phyloP scores from a whole-genome alignment of 768 basidiomycete species.

The Russula griseocarnosa region DNA sequence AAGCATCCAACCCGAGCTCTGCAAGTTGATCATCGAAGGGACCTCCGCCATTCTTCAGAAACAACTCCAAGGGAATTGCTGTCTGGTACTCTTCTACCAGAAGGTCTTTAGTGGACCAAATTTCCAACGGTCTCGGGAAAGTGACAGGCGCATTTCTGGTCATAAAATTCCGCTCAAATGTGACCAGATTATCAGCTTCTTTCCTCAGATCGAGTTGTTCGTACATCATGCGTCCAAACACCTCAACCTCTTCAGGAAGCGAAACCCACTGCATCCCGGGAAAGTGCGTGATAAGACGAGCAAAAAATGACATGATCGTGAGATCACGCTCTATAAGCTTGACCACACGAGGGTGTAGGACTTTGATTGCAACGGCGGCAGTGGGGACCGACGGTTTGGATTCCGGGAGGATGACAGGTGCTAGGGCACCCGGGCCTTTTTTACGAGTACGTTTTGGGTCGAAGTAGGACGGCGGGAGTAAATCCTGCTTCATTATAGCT shows the following conservation, averaged over 20 bases:
- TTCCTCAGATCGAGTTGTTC: conserved; percentile 87
- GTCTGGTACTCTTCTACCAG: conserved; percentile 92
- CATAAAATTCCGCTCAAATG: conserved; percentile 84
- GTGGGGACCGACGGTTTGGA: conserved; percentile 73
- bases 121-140: conserved; percentile 82
- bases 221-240: conserved; percentile 96
- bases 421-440: conserved; percentile 46
- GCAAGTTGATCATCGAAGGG: conserved; percentile 88
- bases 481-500: conserved; percentile 76
- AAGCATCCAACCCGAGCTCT: conserved; percentile 90
- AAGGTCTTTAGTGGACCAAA: conserved; percentile 78
- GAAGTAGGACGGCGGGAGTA: conserved; percentile 82
- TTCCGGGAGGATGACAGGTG: conserved; percentile 45
- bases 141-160: conserved; percentile 74
- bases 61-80: conserved; percentile 82
- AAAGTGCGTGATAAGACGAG: conserved; percentile 65
- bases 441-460: conserved; percentile 62
- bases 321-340: conserved; percentile 87
- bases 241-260: conserved; percentile 88
- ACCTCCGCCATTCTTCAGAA: conserved; percentile 87
- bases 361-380: conserved; percentile 90
- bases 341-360: conserved; percentile 83
- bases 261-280: conserved; percentile 98
- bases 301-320: conserved; percentile 93
- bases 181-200: conserved; percentile 82